Evolutionary conservation across 2,329 filamentous ascomycete species (phyloP), one percentile per base, ranked within the genome.

Genomic region (Colletotrichum trifolii): DNA sequence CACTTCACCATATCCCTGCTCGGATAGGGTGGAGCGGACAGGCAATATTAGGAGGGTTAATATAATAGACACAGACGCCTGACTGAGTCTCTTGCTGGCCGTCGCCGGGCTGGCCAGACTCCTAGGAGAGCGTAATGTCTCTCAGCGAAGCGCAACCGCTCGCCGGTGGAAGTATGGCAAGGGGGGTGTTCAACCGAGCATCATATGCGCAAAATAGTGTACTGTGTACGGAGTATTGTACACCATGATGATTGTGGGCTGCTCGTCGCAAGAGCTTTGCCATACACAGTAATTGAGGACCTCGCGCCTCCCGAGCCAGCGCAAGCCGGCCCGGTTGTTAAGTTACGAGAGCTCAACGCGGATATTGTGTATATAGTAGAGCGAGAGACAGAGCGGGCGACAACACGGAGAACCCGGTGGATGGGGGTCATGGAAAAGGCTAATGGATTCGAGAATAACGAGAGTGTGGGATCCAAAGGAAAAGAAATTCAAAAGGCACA

Each of bases 1-100:
- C 58, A 68, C 25, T 67, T 55, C 35, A 50, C 42, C 15, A n/a
- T 35, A 64, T 64, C 66, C 66, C 64, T 68, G 66, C 54, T 56
- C 54, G 53, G 65, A 38, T 61, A 52, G 57, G 61, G 61, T 61
- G 61, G 63, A 60, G 61, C 54, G 52, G 52, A 34, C 61, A 64
- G 62, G 65, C 62, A 55, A 66, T 66, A 62, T 65, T 64, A 56
- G 38, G 61, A 65, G 54, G 12, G 60, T 64, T 65, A 67, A 66
- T 67, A 67, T 67, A 61, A 66, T 61, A 66, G 54, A 65, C 53
- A 67, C 65, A 67, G 47, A 57, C 65, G 61, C 55, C 61, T 67
- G 65, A 61, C 61, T 61, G 65, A 66, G 55, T 61, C 46, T 60
- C 61, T 60, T 67, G 64, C 54, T 60, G 55, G 60, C 43, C 25